Evolutionary conservation across 2,329 filamentous ascomycete species (phyloP).

Genomic region (Clonostachys sp.): DNA sequence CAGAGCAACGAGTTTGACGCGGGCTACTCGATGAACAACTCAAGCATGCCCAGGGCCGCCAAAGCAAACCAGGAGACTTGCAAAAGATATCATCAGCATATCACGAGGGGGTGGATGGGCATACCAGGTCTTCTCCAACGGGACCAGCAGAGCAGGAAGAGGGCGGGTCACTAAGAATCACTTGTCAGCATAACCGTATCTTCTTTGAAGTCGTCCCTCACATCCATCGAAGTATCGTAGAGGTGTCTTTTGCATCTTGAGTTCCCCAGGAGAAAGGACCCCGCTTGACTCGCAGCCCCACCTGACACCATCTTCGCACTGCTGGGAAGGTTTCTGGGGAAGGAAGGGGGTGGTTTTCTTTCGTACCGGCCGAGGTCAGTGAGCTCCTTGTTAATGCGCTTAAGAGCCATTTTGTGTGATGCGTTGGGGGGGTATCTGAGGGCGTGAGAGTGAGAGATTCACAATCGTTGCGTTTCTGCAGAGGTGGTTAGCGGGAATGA

Average conservation of each 20-base stretch:
- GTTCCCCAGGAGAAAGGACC: slow-evolving; percentile 2
- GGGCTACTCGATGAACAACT: too few relatives aligned
- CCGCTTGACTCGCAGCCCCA: slow-evolving; percentile 6
- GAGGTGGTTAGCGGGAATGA: neutral
- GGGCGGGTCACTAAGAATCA: slow-evolving; percentile 74
- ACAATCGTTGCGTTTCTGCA: neutral
- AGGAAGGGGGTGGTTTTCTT: slow-evolving; percentile 10
- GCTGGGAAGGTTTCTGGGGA: neutral
- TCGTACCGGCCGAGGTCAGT: slow-evolving; percentile 84
- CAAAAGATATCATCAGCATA: neutral
- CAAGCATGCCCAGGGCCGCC: too few relatives aligned
- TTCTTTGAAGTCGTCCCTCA: too few relatives aligned
- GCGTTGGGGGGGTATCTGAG: slow-evolving; percentile 16
- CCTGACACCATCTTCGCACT: slow-evolving; percentile 1
- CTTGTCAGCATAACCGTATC: neutral
- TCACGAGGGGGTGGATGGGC: slow-evolving; percentile 28
- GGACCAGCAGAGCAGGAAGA: slow-evolving; percentile 98
- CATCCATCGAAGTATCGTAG: too few relatives aligned
- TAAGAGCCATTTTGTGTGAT: slow-evolving; percentile 68
- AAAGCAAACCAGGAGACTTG: too few relatives aligned
- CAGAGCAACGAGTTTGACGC: neutral
- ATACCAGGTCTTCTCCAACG: slow-evolving; percentile 95
- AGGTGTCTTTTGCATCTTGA: too few relatives aligned
- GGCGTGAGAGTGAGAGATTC: neutral
- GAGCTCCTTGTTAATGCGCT: slow-evolving; percentile 94